Evolutionary conservation across 2,329 filamentous ascomycete genomes (phyloP).

Genomic region (Botrytis deweyae): DNA sequence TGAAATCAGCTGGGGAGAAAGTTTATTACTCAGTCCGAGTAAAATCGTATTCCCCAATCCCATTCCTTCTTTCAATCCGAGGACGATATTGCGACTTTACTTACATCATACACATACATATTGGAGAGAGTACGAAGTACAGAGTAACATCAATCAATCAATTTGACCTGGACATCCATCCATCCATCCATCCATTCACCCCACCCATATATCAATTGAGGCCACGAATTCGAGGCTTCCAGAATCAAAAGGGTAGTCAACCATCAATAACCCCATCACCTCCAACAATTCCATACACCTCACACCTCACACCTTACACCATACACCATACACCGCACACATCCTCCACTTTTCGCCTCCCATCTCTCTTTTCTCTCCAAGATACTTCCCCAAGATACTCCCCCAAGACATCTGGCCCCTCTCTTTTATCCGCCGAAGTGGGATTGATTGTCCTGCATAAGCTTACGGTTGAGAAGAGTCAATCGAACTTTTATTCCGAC

Average conservation of each 20-base stretch:
- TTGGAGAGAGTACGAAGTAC: background rate
- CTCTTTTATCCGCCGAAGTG: background rate
- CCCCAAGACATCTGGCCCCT: background rate
- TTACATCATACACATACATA: background rate
- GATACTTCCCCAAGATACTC: background rate
- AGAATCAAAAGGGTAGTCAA: background rate
- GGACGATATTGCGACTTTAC: background rate
- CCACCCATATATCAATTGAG: background rate
- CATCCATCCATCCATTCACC: background rate
- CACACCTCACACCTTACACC: background rate
- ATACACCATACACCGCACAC: background rate
- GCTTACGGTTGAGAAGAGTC: background rate
- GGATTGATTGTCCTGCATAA: conserved; percentile 17
- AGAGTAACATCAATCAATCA: background rate
- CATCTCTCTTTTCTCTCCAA: background rate
- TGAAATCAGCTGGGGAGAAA: background rate
- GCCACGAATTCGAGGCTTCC: conserved; percentile 11
- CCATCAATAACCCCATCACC: background rate
- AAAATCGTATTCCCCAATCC: background rate
- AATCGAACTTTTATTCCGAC: background rate
- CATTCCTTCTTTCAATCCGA: background rate
- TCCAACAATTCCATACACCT: background rate
- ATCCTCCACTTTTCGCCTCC: background rate
- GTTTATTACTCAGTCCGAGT: background rate
- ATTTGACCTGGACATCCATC: background rate